A percentile compares a stretch with the other conserved stretches of the same genome.
Evolutionary conservation across 345 rosid genomes (phyloP).

Genomic region (Citrus trifoliata): DNA sequence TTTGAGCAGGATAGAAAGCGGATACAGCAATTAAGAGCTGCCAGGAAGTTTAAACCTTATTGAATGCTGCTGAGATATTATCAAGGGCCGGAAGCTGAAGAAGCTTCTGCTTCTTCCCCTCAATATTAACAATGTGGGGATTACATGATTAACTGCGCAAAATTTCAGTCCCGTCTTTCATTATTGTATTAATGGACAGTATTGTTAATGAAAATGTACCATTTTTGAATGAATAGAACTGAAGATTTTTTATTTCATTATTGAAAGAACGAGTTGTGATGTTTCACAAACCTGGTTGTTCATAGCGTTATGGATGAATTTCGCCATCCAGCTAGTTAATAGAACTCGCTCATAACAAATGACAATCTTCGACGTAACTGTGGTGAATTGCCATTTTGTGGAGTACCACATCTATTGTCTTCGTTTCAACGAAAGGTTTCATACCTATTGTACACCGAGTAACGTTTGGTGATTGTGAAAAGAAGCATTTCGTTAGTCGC

Average conservation of each 20-base stretch:
- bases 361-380: not conserved
- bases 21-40: conserved; percentile 85
- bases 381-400: too few species aligned
- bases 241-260: not conserved
- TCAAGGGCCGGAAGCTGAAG: not conserved
- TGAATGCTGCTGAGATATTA: conserved; percentile 17
- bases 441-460: too few species aligned
- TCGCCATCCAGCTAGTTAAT: not conserved
- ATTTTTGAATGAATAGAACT: not conserved
- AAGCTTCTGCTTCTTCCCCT: not conserved
- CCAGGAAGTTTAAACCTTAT: conserved; percentile 88
- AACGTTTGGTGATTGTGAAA: too few species aligned
- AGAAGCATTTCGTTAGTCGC: too few species aligned
- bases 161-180: too few species aligned
- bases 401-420: too few species aligned
- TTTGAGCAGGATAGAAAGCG: conserved; percentile 67
- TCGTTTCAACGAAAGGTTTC: too few species aligned
- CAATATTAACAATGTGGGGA: not conserved
- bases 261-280: not conserved
- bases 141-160: not conserved
- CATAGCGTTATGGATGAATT: not conserved
- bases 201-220: not conserved
- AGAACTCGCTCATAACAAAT: not conserved
- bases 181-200: not conserved
- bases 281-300: not conserved